A percentile compares a stretch with the other conserved stretches of the same genome.
Evolutionary conservation across 768 basidiomycete genomes (phyloP).

Genomic region (Tricholoma hemisulphureum): DNA sequence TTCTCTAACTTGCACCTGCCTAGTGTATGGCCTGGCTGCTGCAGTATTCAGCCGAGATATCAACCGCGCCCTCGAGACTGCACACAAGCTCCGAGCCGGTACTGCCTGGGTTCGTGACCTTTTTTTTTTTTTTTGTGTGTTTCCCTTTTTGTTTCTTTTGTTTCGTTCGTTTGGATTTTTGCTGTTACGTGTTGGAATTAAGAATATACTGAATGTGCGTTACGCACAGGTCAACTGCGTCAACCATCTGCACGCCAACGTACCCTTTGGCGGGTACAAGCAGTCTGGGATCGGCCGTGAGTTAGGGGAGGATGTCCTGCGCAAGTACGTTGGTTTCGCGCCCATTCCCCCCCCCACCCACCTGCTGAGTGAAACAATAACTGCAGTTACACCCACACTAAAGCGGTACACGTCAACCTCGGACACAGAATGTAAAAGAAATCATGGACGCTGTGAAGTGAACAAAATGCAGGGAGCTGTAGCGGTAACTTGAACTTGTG

Average conservation of each 20-base stretch:
- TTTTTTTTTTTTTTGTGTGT: too few species aligned
- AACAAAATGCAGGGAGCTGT: too few species aligned
- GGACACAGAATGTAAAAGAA: neutral
- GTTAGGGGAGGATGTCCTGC: neutral
- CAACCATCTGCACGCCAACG: constrained; percentile 46
- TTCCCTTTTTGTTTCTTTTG: too few species aligned
- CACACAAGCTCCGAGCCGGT: constrained; percentile 77
- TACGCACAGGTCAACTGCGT: constrained; percentile 45
- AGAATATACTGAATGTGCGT: constrained; percentile 20
- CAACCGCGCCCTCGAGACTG: constrained; percentile 67
- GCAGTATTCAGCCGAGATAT: constrained; percentile 84
- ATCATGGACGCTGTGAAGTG: too few species aligned
- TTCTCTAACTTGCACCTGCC: neutral
- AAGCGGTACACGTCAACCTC: constrained; percentile 1
- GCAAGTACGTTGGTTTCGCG: neutral
- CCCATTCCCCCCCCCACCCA: too few species aligned
- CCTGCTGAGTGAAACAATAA: neutral
- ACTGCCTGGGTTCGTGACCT: constrained; percentile 61
- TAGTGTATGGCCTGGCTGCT: constrained; percentile 78
- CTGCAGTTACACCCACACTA: neutral
- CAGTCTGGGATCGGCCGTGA: constrained; percentile 3
- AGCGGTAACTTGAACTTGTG: too few species aligned
- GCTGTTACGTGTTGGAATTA: too few species aligned
- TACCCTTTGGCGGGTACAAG: constrained; percentile 7
- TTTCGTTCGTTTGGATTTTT: too few species aligned